A percentile compares a stretch with the other conserved stretches of the same genome.
Conservation (phyloP, 2,329 filamentous ascomycete genomes). For the Fusarium annulatum region DNA sequence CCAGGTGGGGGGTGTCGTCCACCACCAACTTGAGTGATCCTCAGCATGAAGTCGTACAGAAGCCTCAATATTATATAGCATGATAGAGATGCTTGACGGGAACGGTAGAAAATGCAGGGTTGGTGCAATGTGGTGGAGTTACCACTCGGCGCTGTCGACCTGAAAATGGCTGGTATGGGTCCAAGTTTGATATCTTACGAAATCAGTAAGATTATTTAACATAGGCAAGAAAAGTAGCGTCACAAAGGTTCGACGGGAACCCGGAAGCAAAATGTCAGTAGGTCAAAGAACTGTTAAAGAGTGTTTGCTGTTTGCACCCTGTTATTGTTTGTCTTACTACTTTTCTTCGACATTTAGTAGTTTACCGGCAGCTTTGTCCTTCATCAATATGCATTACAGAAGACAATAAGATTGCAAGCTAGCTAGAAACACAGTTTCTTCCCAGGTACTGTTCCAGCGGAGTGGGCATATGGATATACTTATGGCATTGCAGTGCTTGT, state of each 20-base stretch:
- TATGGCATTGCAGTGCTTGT: neutral
- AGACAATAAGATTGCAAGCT: neutral
- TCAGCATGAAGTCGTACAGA: neutral
- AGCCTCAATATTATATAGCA: neutral
- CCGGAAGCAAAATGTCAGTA: neutral
- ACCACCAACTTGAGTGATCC: neutral
- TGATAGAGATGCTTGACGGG: neutral
- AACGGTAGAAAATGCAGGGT: neutral
- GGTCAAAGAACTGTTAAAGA: neutral
- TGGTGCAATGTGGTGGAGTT: neutral
- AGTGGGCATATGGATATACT: neutral
- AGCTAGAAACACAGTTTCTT: neutral
- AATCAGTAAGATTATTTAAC: neutral
- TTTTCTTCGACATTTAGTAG: neutral
- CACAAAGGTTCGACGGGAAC: neutral
- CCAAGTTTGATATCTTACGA: neutral
- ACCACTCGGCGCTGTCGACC: neutral
- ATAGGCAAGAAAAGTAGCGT: neutral
- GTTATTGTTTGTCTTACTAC: neutral
- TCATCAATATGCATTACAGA: neutral
- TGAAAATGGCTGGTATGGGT: neutral
- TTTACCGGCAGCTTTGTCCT: neutral
- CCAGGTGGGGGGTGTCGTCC: neutral
- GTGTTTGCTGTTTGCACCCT: slow-evolving; percentile 16
- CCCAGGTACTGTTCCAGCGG: neutral